A percentile compares a stretch with the other conserved stretches of the same genome.
Evolutionary conservation across 768 basidiomycete species (phyloP).

Genomic region (Suillus fuscotomentosus): DNA sequence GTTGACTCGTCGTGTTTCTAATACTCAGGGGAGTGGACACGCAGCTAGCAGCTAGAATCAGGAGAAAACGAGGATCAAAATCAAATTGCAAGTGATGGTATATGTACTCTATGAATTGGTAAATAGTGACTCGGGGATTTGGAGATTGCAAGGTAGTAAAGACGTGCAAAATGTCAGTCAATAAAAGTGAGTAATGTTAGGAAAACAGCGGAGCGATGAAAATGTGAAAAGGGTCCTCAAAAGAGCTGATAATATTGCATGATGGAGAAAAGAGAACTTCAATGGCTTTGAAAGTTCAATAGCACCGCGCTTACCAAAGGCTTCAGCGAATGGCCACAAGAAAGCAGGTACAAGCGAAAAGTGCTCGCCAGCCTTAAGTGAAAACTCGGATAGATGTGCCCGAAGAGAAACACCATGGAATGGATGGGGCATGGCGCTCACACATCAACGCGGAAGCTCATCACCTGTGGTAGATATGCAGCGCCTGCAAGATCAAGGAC

Average conservation of each 20-base stretch:
- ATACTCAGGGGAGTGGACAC: not conserved
- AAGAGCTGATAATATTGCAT: not conserved
- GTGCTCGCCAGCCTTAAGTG: not conserved
- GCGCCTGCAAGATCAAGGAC: constrained; percentile 83
- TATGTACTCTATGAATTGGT: constrained; percentile 1
- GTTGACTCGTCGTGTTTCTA: not conserved
- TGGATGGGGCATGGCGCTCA: not conserved
- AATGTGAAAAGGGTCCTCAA: not conserved
- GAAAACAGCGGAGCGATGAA: not conserved
- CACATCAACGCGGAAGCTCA: constrained; percentile 62
- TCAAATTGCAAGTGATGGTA: not conserved
- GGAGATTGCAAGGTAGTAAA: not conserved
- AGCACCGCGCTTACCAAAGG: not conserved
- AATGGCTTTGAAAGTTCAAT: not conserved
- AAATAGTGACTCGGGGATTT: not conserved
- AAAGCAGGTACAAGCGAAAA: not conserved
- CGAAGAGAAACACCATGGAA: not conserved
- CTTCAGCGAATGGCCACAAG: not conserved
- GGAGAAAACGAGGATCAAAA: not conserved
- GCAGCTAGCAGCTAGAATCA: not conserved
- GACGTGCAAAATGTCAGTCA: not conserved
- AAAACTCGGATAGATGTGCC: not conserved
- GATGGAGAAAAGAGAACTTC: not conserved
- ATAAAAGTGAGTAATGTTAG: not conserved
- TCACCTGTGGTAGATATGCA: constrained; percentile 89